phyloP scores from a whole-genome alignment of 176 grass and related monocot species.

The Zizania latifolia region DNA sequence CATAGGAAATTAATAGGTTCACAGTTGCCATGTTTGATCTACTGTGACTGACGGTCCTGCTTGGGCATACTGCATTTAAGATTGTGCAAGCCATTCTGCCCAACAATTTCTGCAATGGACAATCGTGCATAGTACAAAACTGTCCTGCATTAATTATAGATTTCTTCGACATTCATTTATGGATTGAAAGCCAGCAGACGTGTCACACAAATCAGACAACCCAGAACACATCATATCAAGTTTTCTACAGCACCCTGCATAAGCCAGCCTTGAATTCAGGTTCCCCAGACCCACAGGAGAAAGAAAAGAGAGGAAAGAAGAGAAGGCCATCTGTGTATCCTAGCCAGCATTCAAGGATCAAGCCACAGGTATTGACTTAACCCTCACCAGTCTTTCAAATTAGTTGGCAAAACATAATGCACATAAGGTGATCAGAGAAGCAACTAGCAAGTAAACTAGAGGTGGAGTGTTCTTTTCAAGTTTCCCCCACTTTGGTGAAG shows the following conservation, averaged over 20 bases:
- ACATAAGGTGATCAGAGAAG: not conserved
- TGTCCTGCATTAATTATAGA: conserved; percentile 18
- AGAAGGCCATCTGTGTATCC: not conserved
- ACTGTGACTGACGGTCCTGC: conserved; percentile 44
- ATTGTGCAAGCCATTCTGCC: conserved; percentile 20
- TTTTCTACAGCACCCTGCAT: conserved; percentile 31
- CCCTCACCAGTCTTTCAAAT: too few relatives aligned
- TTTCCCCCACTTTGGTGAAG: conserved; percentile 25
- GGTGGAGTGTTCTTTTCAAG: not conserved
- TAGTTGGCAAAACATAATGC: conserved; percentile 28
- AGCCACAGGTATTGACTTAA: conserved; percentile 31
- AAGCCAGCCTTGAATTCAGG: conserved; percentile 52
- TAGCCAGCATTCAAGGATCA: conserved; percentile 12
- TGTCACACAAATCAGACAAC: conserved; percentile 38
- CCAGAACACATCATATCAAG: conserved; percentile 39
- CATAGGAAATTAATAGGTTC: not conserved
- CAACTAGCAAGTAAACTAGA: conserved; percentile 19
- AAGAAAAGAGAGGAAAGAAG: too few relatives aligned
- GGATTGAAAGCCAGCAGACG: conserved; percentile 24
- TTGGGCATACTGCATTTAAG: conserved; percentile 44
- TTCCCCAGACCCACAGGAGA: conserved; percentile 23
- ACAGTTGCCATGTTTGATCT: conserved; percentile 1
- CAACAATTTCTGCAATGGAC: conserved; percentile 28
- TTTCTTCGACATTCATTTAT: conserved; percentile 43
- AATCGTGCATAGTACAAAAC: conserved; percentile 25